Conservation (phyloP, 768 basidiomycete genomes). For the Lactarius quietus region DNA sequence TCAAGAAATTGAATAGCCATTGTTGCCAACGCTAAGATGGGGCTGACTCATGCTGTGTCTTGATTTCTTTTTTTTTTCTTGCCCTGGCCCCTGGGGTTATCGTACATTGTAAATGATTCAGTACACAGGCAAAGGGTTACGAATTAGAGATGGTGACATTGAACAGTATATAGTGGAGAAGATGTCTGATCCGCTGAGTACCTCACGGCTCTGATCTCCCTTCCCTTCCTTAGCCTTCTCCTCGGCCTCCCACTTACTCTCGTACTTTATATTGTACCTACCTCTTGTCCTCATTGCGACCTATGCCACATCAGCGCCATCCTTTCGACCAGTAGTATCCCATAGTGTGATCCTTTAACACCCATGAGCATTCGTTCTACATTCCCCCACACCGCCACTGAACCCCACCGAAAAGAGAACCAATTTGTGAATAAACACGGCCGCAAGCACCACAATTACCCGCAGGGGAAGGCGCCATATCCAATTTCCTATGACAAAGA, state of each 20-base stretch:
- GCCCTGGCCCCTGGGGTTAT: slow-evolving; percentile 39
- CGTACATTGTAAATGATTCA: slow-evolving; percentile 42
- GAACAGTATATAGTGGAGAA: background rate
- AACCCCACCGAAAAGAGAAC: slow-evolving; percentile 44
- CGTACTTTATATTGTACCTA: background rate
- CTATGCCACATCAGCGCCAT: slow-evolving; percentile 11
- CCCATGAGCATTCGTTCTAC: slow-evolving; percentile 17
- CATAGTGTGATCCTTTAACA: background rate
- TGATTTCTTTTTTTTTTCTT: slow-evolving; percentile 34
- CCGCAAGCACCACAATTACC: slow-evolving; percentile 61
- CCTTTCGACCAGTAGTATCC: background rate
- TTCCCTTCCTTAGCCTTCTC: background rate
- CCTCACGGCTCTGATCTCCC: background rate
- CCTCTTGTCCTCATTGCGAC: background rate
- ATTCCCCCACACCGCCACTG: slow-evolving; percentile 4
- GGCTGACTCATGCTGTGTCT: slow-evolving; percentile 39
- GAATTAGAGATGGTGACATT: background rate
- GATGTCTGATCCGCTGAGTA: background rate
- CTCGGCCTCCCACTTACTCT: background rate
- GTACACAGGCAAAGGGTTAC: background rate
- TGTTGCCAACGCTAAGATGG: background rate
- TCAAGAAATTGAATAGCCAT: slow-evolving; percentile 37
- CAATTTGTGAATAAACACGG: slow-evolving; percentile 60
- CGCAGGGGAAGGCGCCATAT: slow-evolving; percentile 76
- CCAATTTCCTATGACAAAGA: slow-evolving; percentile 67